Conservation (phyloP, 345 rosid genomes). For the Theobroma cacao region DNA sequence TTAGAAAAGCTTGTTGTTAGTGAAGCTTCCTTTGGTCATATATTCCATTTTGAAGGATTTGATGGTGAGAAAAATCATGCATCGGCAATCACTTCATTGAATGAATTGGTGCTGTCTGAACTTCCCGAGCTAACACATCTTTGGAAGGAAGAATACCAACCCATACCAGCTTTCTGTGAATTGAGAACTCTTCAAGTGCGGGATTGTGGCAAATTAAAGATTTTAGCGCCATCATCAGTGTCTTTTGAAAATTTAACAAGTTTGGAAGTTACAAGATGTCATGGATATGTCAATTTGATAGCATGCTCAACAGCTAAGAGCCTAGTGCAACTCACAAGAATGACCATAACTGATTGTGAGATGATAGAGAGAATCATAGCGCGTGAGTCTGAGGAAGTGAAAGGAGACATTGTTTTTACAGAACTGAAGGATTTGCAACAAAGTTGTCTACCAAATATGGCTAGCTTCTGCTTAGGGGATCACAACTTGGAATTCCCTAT, state of each 20-base stretch:
- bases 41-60: neutral
- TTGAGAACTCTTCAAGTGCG: neutral
- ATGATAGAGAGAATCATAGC: too few relatives aligned
- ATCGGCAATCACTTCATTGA: neutral
- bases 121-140: neutral
- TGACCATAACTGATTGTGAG: too few relatives aligned
- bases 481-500: too few relatives aligned
- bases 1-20: neutral
- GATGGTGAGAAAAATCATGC: neutral
- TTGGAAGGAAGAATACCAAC: neutral
- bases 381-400: too few relatives aligned
- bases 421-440: slow-evolving; percentile 15
- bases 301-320: too few relatives aligned
- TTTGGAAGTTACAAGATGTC: too few relatives aligned
- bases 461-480: neutral
- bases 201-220: neutral
- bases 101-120: neutral
- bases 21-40: neutral
- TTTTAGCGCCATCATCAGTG: slow-evolving; percentile 2
- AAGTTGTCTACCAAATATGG: slow-evolving; percentile 4
- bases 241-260: too few relatives aligned
- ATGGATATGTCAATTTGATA: too few relatives aligned
- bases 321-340: too few relatives aligned
- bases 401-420: too few relatives aligned
- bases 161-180: neutral